These are phyloP conservation scores for Aristolochia contorta DNA, from an alignment of 164 flowering plant species.

Conservation along the genomic window DNA sequence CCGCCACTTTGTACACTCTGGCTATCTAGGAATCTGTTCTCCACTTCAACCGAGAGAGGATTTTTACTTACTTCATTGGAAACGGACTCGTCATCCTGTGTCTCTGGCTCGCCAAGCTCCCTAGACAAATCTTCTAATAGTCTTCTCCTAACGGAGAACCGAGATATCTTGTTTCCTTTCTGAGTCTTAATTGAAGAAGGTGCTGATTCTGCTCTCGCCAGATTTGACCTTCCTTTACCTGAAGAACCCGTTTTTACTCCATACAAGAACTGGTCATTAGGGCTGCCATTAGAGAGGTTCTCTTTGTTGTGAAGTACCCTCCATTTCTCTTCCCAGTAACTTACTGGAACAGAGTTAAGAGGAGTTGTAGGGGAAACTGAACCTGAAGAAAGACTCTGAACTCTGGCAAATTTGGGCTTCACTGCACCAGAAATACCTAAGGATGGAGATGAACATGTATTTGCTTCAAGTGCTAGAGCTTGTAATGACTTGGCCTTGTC, in stretches of 20 bases:
- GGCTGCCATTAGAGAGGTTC: constrained; percentile 32
- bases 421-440: constrained; percentile 18
- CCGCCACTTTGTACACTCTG: constrained; percentile 12
- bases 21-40: constrained; percentile 3
- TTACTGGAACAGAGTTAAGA: constrained; percentile 46
- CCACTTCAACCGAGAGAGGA: constrained; percentile 15
- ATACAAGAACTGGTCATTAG: constrained; percentile 18
- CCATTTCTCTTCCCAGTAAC: constrained; percentile 98
- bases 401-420: constrained; percentile 32
- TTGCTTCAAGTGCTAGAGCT: constrained; percentile 45
- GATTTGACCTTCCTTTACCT: constrained; percentile 33
- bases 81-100: constrained; percentile 24
- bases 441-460: constrained; percentile 18
- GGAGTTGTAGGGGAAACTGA: constrained; percentile 51
- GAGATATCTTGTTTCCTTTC: constrained; percentile 20
- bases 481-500: constrained; percentile 75
- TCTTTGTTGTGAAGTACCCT: constrained; percentile 64
- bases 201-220: constrained; percentile 63
- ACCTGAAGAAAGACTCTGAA: constrained; percentile 41
- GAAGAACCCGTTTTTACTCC: constrained; percentile 39
- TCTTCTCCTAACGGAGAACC: constrained; percentile 51
- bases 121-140: constrained; percentile 64
- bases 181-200: constrained; percentile 36
- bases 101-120: constrained; percentile 43
- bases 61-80: constrained; percentile 17